Evolutionary conservation across 1,284 basidiomycete species (phyloP), one percentile per base, ranked within the genome.

Genomic region (Paramarasmius palmivorus): DNA sequence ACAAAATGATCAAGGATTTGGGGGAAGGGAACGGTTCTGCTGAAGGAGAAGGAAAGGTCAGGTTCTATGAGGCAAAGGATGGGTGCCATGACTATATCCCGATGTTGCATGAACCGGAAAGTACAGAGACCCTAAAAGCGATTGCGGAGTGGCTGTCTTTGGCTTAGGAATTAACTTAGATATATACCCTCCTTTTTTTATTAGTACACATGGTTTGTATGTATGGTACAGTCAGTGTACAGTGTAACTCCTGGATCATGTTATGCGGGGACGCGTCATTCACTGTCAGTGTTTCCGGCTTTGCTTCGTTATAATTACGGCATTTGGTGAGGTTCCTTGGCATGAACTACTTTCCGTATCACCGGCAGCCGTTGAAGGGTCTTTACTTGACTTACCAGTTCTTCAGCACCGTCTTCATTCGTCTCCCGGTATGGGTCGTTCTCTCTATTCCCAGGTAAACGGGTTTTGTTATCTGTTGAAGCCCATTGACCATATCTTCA

Each of bases 91-190:
- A 84, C 57, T 81, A 78, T 56, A 36, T 84, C 17, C 58, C 71
- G 22, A 73, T 82, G 47, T 26, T 61, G 2, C 73, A 77, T 59
- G 82, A 86, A 57, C 84, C 83, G 0, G 83, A 86, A 65, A 68
- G 78, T 49, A 74, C 69, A 3, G 63, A 78, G 49, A 74, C 76
- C 1, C 60, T 80, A 26, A 66, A 66, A 54, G 73, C 64, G 25
- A 78, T 85, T 37, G 77, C 73, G 10, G 63, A 68, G 37, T 84
- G 83, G 81, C 57, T 81, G 10, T 59, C 58, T 49, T 22, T 32
- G 29, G 12, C 29, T 32, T 32, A 32, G 12, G 6, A 12, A 32
- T 32, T n/a, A n/a, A n/a, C n/a, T n/a, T n/a, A n/a, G n/a, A n/a
- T n/a, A n/a, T n/a, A n/a, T n/a, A n/a, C n/a, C n/a, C n/a, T 6